phyloP scores from a whole-genome alignment of 331 rosid genomes.

The Prunus yedoensis region DNA sequence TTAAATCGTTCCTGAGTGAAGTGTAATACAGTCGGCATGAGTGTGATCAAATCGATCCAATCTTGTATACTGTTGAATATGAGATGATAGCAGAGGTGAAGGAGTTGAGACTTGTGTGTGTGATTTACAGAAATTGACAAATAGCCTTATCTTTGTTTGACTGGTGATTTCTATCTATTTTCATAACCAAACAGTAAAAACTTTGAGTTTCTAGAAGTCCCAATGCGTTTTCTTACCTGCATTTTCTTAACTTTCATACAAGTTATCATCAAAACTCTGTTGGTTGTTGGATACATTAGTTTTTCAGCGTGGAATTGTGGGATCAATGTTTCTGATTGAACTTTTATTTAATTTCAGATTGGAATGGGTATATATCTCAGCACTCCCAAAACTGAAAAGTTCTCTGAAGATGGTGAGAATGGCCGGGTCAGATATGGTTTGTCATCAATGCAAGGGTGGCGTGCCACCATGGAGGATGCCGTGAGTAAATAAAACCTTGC shows the following conservation, averaged over 20 bases:
- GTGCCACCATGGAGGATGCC: constrained; percentile 97
- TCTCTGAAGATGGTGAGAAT: constrained; percentile 86
- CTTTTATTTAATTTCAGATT: constrained; percentile 30
- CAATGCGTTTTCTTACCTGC: neutral
- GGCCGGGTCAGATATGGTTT: constrained; percentile 67
- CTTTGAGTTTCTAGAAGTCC: neutral
- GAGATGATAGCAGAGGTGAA: neutral
- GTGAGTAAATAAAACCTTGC: constrained; percentile 54
- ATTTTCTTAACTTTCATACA: neutral
- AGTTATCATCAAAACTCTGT: neutral
- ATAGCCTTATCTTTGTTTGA: neutral
- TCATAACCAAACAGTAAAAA: neutral
- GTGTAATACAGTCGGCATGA: neutral
- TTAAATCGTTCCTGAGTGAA: neutral
- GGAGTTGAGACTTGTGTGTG: neutral
- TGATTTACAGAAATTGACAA: neutral
- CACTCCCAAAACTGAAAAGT: constrained; percentile 85
- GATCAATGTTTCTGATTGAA: constrained; percentile 7
- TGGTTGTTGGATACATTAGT: neutral
- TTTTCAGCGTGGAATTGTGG: neutral
- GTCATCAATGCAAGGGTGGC: constrained; percentile 99
- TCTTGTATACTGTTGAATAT: neutral
- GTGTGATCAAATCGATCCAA: neutral
- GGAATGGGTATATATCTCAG: constrained; percentile 91
- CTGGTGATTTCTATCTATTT: neutral